Base-by-base conservation (phyloP, 208 protist species). In the Balamuthia mandrillaris region DNA sequence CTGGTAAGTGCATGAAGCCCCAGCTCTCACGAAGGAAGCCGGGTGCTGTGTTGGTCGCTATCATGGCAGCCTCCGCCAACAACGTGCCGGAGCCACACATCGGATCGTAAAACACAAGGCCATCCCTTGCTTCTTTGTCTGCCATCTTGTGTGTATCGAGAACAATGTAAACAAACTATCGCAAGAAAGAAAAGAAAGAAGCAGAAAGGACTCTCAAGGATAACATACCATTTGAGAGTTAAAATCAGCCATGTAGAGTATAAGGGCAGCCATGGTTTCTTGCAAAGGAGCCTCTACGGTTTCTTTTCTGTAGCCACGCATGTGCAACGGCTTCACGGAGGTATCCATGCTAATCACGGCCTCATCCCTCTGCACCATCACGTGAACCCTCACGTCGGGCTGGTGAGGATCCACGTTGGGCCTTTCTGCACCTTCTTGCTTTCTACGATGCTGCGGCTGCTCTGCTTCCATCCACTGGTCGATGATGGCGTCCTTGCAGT, bases 41-140 rank as follows among this genome's bases (percentile, higher is more conserved):
- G 27, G 70, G 14, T 24, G 70, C 47, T 3, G 70, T 79, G 2
- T n/a, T 24, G 3, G 70, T 60, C 3, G 70, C 70, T 49, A 79
- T 79, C 70, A 79, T 29, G 18, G 70, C 70, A 4, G 70, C 70
- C 47, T 79, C 70, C n/a, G 70, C 70, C 47, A 79, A 33, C n/a
- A 79, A 16, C 1, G 70, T 79, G 21, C 70, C 70, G 47, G 70
- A 79, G 16, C 70, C 70, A 33, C 70, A 79, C 70, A 79, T 79
- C 10, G 70, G 70, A 31, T 79, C 70, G 14, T 60, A 60, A 10
- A 79, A 49, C 45, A 52, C 47, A 3, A 79, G 47, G n/a, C 18
- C 5, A 1, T 35, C 66, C 2, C 6, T 35, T 27, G 18, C 37
- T 21, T 35, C 47, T 41, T 14, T 33, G 47, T 79, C 47, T 65